Percentiles rank a stretch among this genome's conserved stretches.
These are phyloP conservation scores for Trypanosoma scelopori DNA, from an alignment of 208 protist species.

Conservation along the genomic window DNA sequence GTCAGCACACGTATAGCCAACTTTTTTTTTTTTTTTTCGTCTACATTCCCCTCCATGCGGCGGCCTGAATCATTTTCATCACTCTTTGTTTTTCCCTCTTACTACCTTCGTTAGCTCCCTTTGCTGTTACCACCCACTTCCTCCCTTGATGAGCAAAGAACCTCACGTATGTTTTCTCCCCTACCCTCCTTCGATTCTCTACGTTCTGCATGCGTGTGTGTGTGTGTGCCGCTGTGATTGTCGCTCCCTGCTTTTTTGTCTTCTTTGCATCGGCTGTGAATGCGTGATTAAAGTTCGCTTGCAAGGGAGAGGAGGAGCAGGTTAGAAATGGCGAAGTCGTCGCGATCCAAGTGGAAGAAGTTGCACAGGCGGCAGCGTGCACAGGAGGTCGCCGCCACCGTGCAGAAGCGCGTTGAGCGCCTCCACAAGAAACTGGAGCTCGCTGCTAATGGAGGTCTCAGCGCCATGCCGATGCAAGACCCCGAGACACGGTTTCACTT, in stretches of 20 bases:
- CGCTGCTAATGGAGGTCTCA: conserved; percentile 66
- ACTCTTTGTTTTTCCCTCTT: too few species aligned
- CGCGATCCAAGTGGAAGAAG: conserved; percentile 88
- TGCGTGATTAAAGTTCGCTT: neutral
- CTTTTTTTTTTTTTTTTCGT: too few species aligned
- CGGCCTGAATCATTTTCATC: too few species aligned
- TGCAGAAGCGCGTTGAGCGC: conserved; percentile 44
- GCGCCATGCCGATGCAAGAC: conserved; percentile 61
- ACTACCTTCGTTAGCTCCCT: too few species aligned
- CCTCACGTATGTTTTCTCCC: too few species aligned
- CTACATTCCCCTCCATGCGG: too few species aligned
- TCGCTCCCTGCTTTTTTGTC: neutral
- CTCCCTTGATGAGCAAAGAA: too few species aligned
- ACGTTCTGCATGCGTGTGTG: too few species aligned
- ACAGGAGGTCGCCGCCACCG: conserved; percentile 38
- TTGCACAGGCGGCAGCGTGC: conserved; percentile 63
- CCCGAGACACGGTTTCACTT: conserved; percentile 85
- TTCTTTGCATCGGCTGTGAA: neutral
- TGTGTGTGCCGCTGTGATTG: neutral
- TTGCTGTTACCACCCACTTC: too few species aligned
- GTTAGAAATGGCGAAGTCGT: conserved; percentile 72
- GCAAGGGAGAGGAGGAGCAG: neutral
- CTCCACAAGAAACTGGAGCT: conserved; percentile 74
- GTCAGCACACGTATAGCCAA: too few species aligned
- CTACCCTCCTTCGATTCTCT: too few species aligned